Base-by-base conservation (phyloP, 768 basidiomycete species). In the Kondoa malvinella region DNA sequence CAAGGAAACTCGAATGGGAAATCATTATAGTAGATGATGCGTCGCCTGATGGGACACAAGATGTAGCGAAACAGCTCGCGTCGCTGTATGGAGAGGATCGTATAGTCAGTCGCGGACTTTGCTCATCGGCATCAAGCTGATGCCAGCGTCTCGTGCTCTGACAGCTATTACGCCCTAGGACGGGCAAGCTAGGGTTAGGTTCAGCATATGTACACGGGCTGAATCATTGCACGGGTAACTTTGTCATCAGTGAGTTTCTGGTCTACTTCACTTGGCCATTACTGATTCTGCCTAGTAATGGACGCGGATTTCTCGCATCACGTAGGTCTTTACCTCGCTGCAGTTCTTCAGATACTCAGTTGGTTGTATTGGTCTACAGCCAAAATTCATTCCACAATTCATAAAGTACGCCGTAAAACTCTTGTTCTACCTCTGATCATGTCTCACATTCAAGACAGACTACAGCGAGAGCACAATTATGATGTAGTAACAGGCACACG, bases 251-350 rank as follows among this genome's bases (percentile, higher is more conserved):
- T 50, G 40, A 50, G 40, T 8, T 50, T 50, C 8, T 21, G 40
- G 8, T 21, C 40, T 21, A 21, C 40, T 50, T 50, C 12, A 8
- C 12, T 8, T 8, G 21, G 8, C 40, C 40, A 50, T 8, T 8
- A 50, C 40, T 50, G 21, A 50, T 8, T 50, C 8, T 8, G 40
- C 21, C 12, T 50, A 50, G 40, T 94, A 76, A 94, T 94, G 91
- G 91, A 94, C 73, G 91, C 91, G 64, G 91, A 94, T 78, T 92
- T 94, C 77, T 92, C 89, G 3, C 91, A 94, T 74, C 91, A 94
- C 72, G 90, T 90, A 78, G 58, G 87, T 78, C 27, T 26, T 15
- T 34, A 12, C 30, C 34, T 30, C 17, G 16, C 21, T 34, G 26
- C 32, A 25, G 26, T 1, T 32, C 57, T 17, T 34, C 25, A 32